Conservation (phyloP, 2,329 filamentous ascomycete genomes). For the Exserohilum turcica region DNA sequence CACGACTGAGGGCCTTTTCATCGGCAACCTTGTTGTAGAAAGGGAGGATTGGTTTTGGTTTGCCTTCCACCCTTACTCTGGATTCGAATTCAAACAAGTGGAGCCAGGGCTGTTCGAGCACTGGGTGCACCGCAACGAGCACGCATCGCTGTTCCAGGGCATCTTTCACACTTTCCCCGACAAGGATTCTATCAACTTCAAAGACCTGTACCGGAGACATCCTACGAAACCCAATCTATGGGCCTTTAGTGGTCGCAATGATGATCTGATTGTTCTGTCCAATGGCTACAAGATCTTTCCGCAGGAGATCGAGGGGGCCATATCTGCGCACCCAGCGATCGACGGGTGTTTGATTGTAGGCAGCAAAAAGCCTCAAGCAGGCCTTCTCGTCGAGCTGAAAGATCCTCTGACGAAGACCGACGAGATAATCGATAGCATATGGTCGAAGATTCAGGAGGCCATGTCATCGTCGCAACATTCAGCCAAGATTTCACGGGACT, state of each 20-base stretch:
- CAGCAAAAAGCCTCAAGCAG: slow-evolving; percentile 34
- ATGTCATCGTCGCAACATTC: slow-evolving; percentile 50
- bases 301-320: slow-evolving; percentile 23
- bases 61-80: slow-evolving; percentile 27
- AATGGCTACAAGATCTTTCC: slow-evolving; percentile 31
- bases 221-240: slow-evolving; percentile 26
- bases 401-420: slow-evolving; percentile 13
- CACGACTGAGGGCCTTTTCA: slow-evolving; percentile 31
- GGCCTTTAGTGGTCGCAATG: slow-evolving; percentile 27
- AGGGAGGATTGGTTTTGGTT: slow-evolving; percentile 33
- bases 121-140: slow-evolving; percentile 41
- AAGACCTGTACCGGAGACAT: slow-evolving; percentile 26
- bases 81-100: slow-evolving; percentile 30
- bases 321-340: slow-evolving; percentile 37
- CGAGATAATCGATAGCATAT: slow-evolving; percentile 52
- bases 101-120: slow-evolving; percentile 43
- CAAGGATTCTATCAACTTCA: slow-evolving; percentile 21
- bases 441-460: slow-evolving; percentile 52
- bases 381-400: slow-evolving; percentile 39
- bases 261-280: slow-evolving; percentile 27
- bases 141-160: slow-evolving; percentile 27
- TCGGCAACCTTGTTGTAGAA: slow-evolving; percentile 19
- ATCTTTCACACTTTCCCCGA: slow-evolving; percentile 32
- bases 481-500: slow-evolving; percentile 50
- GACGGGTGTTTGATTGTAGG: slow-evolving; percentile 39